Percentiles rank a stretch among this genome's conserved stretches.
Conservation (phyloP, 345 rosid genomes). For the Cardamine chenopodiifolia region DNA sequence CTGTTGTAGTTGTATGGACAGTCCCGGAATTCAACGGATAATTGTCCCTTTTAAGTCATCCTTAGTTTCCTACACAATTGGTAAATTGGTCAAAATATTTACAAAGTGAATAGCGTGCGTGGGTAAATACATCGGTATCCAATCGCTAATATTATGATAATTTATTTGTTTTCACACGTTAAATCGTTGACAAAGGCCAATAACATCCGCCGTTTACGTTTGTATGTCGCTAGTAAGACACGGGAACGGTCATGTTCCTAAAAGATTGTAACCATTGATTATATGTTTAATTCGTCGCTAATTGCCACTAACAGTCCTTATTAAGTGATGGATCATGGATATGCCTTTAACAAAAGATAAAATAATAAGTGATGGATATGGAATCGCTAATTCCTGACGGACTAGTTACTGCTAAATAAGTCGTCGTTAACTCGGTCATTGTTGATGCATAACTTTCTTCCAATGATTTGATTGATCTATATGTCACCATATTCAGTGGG, state of each 20-base stretch:
- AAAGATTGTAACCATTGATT: not conserved
- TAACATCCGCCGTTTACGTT: not conserved
- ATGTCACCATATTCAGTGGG: too few species aligned
- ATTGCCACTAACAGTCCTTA: not conserved
- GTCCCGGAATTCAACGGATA: not conserved
- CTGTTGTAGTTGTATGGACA: not conserved
- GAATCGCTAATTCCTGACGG: not conserved
- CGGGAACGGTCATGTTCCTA: not conserved
- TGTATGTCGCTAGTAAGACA: not conserved
- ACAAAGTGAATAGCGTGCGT: not conserved
- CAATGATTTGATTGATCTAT: not conserved
- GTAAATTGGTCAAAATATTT: not conserved
- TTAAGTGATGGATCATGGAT: not conserved
- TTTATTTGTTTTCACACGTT: not conserved
- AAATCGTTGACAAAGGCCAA: not conserved
- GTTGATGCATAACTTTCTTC: not conserved
- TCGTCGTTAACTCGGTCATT: not conserved
- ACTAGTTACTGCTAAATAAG: not conserved
- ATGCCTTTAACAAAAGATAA: not conserved
- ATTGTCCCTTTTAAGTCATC: not conserved
- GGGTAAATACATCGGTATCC: not conserved
- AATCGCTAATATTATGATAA: not conserved
- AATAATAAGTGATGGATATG: not conserved
- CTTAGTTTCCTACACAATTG: not conserved
- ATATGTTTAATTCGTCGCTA: not conserved